Conservation (phyloP, 2,329 filamentous ascomycete genomes). For the Penicillium sp. region DNA sequence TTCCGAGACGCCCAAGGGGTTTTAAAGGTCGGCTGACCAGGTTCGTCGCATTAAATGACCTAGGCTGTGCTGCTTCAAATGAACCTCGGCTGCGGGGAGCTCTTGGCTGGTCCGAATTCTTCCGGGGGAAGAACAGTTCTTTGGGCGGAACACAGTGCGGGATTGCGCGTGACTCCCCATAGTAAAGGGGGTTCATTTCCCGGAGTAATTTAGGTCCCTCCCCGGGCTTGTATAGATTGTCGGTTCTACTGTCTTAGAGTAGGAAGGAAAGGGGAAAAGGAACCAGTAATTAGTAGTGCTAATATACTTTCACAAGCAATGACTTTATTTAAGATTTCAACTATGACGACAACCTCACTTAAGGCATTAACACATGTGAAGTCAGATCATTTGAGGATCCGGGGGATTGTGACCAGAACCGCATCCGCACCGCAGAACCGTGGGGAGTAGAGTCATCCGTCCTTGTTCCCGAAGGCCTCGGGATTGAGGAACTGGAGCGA, state of each 20-base stretch:
- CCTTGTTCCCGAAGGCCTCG: slow-evolving; percentile 29
- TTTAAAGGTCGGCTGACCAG: slow-evolving; percentile 9
- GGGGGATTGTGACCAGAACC: slow-evolving; percentile 9
- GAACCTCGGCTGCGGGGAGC: slow-evolving; percentile 27
- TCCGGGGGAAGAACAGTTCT: slow-evolving; percentile 8
- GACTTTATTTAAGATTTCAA: neutral
- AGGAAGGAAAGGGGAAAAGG: neutral
- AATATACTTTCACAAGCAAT: slow-evolving; percentile 10
- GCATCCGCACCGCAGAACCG: slow-evolving; percentile 1
- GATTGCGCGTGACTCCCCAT: neutral
- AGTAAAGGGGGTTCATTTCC: neutral
- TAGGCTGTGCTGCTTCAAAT: neutral
- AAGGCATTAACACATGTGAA: slow-evolving; percentile 20
- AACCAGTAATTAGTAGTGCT: neutral
- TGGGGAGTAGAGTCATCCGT: slow-evolving; percentile 18
- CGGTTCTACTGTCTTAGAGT: neutral
- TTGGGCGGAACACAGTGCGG: slow-evolving; percentile 4
- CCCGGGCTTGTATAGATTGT: neutral
- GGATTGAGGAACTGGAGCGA: slow-evolving; percentile 13
- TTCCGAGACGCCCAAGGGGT: neutral
- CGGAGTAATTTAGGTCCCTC: slow-evolving; percentile 14
- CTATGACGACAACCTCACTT: slow-evolving; percentile 21
- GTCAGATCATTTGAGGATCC: slow-evolving; percentile 17
- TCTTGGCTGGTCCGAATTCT: slow-evolving; percentile 17
- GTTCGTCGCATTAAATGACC: slow-evolving; percentile 11